These are phyloP conservation scores for Gracilaria vermiculophylla DNA, from an alignment of 23 red algal species.

Conservation along the genomic window DNA sequence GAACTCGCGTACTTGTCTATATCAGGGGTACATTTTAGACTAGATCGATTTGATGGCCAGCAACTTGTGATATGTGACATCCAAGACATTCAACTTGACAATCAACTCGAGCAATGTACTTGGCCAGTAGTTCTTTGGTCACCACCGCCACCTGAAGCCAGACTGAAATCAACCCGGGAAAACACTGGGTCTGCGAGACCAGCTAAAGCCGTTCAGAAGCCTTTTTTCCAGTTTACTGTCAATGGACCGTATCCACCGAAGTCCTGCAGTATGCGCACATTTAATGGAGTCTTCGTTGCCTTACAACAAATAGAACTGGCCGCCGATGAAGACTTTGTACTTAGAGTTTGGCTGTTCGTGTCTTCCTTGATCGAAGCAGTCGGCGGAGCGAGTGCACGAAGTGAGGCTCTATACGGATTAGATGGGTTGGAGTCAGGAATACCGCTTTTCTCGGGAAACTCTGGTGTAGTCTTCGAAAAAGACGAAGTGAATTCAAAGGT, in stretches of 20 bases:
- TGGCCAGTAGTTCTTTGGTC: constrained; percentile 88
- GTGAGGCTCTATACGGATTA: constrained; percentile 32
- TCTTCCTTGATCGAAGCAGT: constrained; percentile 64
- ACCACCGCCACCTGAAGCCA: constrained; percentile 46
- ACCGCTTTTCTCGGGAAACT: neutral
- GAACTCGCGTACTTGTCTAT: constrained; percentile 81
- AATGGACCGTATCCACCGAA: constrained; percentile 42
- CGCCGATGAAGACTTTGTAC: constrained; percentile 72
- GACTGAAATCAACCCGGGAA: neutral
- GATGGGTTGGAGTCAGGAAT: constrained; percentile 57
- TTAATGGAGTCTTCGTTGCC: constrained; percentile 63
- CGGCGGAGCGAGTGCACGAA: constrained; percentile 35
- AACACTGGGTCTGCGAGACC: neutral
- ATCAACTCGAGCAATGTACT: constrained; percentile 66
- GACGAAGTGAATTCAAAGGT: neutral
- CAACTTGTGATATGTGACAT: constrained; percentile 61
- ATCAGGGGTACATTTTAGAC: constrained; percentile 66
- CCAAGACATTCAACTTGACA: constrained; percentile 87
- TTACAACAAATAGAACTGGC: constrained; percentile 70
- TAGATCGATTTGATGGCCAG: constrained; percentile 63
- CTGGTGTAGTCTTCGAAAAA: neutral
- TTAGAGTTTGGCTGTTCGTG: constrained; percentile 61
- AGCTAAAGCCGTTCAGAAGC: constrained; percentile 21
- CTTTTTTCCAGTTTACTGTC: constrained; percentile 67
- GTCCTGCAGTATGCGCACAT: constrained; percentile 36